Percentiles rank a stretch among this genome's conserved stretches.
Conservation (phyloP, 2,329 filamentous ascomycete species). For the Cytospora leucostoma region DNA sequence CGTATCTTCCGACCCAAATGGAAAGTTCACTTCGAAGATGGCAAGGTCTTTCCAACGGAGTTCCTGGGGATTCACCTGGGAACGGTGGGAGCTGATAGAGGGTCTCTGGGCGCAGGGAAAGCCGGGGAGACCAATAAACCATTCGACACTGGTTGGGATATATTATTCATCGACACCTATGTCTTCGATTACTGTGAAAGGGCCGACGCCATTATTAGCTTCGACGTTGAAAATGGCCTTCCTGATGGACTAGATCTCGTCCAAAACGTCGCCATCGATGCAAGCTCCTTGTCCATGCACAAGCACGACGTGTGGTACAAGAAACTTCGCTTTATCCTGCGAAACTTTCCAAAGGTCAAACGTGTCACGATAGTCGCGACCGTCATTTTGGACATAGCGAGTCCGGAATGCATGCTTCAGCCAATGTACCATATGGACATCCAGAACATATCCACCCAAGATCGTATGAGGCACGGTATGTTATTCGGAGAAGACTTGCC, state of each 20-base stretch:
- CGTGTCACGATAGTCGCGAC: conserved; percentile 10
- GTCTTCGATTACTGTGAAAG: conserved; percentile 22
- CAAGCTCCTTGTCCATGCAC: conserved; percentile 13
- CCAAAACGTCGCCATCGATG: conserved; percentile 20
- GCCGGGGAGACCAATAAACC: not conserved
- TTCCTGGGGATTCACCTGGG: conserved; percentile 1
- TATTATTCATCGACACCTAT: conserved; percentile 22
- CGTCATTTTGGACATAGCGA: conserved; percentile 6
- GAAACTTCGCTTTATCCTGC: conserved; percentile 22
- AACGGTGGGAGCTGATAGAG: not conserved
- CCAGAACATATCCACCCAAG: not conserved
- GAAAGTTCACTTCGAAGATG: conserved; percentile 3
- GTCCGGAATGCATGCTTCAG: not conserved
- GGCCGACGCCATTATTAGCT: conserved; percentile 3
- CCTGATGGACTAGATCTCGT: not conserved
- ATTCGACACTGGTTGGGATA: conserved; percentile 11
- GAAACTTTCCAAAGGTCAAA: conserved; percentile 6
- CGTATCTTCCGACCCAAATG: conserved; percentile 21
- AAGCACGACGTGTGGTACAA: conserved; percentile 20
- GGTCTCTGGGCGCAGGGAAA: not conserved
- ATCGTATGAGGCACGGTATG: conserved; percentile 18
- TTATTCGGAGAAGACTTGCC: conserved; percentile 1
- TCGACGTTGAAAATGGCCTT: not conserved
- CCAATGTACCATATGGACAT: conserved; percentile 14
- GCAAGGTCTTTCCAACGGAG: not conserved